phyloP scores from a whole-genome alignment of 768 basidiomycete species.

The Russula dissimulans region DNA sequence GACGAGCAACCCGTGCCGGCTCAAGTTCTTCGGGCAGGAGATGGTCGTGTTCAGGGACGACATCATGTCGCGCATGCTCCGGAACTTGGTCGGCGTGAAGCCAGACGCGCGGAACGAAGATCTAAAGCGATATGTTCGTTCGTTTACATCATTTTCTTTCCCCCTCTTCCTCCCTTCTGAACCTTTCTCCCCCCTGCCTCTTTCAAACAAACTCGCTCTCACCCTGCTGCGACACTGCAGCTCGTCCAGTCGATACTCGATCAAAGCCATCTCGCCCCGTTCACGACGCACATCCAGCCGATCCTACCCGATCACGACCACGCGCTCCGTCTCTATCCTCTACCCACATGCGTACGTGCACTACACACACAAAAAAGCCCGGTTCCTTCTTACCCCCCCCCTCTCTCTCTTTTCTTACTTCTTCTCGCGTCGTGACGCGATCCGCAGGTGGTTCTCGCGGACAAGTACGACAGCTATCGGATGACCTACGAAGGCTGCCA shows the following conservation, averaged over 20 bases:
- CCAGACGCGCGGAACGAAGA: constrained; percentile 68
- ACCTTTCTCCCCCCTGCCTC: too few relatives aligned
- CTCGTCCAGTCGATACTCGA: constrained; percentile 95
- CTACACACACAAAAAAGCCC: too few relatives aligned
- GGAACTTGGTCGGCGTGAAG: constrained; percentile 87
- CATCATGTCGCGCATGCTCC: constrained; percentile 84
- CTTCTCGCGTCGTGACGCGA: constrained; percentile 9
- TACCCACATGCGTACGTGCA: constrained; percentile 75
- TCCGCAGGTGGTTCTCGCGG: constrained; percentile 77
- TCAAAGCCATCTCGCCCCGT: constrained; percentile 87
- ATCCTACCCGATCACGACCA: constrained; percentile 88
- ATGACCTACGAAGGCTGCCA: constrained; percentile 97
- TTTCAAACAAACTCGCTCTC: too few relatives aligned
- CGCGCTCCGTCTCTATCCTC: constrained; percentile 81
- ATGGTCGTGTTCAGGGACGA: constrained; percentile 92
- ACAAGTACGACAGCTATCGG: constrained; percentile 93
- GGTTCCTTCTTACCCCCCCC: neutral
- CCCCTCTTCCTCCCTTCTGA: too few relatives aligned
- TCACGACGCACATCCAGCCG: constrained; percentile 78
- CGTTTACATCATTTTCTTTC: neutral
- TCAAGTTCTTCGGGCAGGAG: constrained; percentile 94
- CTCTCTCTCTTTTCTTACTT: neutral
- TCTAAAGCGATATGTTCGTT: constrained; percentile 77
- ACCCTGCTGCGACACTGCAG: constrained; percentile 31
- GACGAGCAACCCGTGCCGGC: constrained; percentile 84